phyloP scores from a whole-genome alignment of 345 rosid species.

The Syzygium oleosum region DNA sequence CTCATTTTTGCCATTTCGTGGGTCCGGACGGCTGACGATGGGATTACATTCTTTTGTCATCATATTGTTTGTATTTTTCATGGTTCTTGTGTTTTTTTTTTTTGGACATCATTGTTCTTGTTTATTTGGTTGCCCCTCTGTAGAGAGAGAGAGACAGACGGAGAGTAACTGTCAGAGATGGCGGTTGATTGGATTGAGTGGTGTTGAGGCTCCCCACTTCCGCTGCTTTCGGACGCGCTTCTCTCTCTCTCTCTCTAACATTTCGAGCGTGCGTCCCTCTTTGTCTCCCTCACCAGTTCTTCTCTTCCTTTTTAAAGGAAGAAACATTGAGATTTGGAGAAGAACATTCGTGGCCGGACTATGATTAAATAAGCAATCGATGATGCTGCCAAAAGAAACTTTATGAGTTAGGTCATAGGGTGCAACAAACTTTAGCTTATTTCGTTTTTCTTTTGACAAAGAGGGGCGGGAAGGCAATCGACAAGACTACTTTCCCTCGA shows the following conservation, averaged over 20 bases:
- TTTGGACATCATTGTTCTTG: not conserved
- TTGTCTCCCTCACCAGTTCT: not conserved
- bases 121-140: not conserved
- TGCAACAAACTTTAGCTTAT: not conserved
- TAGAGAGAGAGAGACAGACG: slow-evolving; percentile 4
- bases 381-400: not conserved
- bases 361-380: not conserved
- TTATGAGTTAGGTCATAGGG: not conserved
- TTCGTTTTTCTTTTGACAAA: not conserved
- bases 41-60: not conserved
- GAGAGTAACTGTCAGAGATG: slow-evolving; percentile 3
- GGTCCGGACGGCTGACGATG: not conserved
- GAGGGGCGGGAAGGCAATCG: not conserved
- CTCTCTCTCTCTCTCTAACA: not conserved
- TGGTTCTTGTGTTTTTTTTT: not conserved
- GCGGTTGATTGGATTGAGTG: slow-evolving; percentile 1
- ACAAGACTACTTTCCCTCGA: not conserved
- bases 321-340: not conserved
- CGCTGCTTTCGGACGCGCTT: slow-evolving; percentile 29
- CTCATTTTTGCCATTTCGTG: not conserved
- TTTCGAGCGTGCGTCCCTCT: not conserved
- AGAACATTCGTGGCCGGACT: not conserved
- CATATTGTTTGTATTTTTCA: not conserved
- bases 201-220: slow-evolving; percentile 25
- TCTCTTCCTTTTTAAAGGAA: not conserved